phyloP scores from a whole-genome alignment of 2,329 filamentous ascomycete genomes.

The Colletotrichum liaoningense region DNA sequence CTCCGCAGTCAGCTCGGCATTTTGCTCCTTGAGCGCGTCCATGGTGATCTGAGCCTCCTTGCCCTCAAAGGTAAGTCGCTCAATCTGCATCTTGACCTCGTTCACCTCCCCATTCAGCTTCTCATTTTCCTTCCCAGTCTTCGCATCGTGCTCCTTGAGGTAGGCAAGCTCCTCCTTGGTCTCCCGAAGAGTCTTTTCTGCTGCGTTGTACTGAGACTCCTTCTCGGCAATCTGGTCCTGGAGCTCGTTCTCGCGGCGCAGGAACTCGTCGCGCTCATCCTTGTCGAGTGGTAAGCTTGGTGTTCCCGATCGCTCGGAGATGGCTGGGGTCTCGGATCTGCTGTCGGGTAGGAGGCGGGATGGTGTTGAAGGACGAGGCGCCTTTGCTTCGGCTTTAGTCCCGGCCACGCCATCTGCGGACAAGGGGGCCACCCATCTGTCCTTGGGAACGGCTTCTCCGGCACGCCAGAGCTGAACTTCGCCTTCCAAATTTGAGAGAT shows the following conservation, averaged over 20 bases:
- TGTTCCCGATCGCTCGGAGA: constrained; percentile 87
- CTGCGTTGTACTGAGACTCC: constrained; percentile 82
- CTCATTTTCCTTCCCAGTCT: constrained; percentile 91
- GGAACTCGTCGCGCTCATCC: constrained; percentile 95
- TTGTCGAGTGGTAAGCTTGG: constrained; percentile 91
- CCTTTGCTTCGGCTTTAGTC: constrained; percentile 54
- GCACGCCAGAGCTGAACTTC: constrained; percentile 90
- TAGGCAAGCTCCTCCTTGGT: constrained; percentile 87
- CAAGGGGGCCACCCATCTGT: constrained; percentile 82
- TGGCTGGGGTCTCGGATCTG: constrained; percentile 70
- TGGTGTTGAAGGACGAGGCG: constrained; percentile 64
- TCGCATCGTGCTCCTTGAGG: constrained; percentile 87
- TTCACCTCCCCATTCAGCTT: constrained; percentile 87
- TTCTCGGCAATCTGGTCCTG: constrained; percentile 96
- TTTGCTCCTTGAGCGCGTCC: constrained; percentile 96
- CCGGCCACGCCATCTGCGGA: constrained; percentile 61
- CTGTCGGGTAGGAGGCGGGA: constrained; percentile 65
- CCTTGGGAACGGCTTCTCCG: constrained; percentile 89
- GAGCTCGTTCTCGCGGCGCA: constrained; percentile 94
- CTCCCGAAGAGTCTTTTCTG: constrained; percentile 84
- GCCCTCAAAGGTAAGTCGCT: constrained; percentile 94
- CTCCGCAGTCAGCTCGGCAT: constrained; percentile 89
- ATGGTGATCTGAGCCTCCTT: constrained; percentile 98
- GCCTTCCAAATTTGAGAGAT: constrained; percentile 84
- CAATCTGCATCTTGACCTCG: constrained; percentile 95